Evolutionary conservation across 331 rosid genomes (phyloP).

Genomic region (Pyracantha coccinea): DNA sequence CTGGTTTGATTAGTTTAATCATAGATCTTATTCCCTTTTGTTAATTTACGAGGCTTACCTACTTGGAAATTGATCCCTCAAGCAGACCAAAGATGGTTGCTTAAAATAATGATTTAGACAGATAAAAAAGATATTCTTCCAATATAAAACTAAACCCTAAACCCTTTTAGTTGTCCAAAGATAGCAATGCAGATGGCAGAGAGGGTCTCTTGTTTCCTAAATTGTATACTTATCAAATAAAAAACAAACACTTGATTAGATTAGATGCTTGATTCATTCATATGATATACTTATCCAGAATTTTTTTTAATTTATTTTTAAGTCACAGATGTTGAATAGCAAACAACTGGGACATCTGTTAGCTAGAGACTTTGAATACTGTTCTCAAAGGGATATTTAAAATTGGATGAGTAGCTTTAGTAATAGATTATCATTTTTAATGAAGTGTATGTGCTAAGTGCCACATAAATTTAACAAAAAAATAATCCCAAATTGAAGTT

Average conservation of each 20-base stretch:
- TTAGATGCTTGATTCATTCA: background rate
- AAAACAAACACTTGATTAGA: background rate
- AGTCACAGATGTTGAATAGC: background rate
- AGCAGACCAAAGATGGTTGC: background rate
- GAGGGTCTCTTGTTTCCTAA: background rate
- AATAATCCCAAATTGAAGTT: background rate
- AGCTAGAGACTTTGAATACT: background rate
- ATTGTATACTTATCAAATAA: background rate
- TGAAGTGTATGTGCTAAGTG: background rate
- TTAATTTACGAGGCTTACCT: background rate
- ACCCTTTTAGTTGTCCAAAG: conserved; percentile 3
- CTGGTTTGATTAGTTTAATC: background rate
- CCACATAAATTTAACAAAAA: background rate
- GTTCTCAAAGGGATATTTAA: background rate
- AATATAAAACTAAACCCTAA: background rate
- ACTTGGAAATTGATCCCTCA: conserved; percentile 25
- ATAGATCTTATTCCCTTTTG: background rate
- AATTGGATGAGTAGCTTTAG: background rate
- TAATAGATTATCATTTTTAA: background rate
- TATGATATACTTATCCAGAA: background rate
- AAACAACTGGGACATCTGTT: too few relatives aligned
- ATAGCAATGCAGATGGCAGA: conserved; percentile 6
- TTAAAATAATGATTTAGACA: conserved; percentile 4
- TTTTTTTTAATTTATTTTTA: background rate
- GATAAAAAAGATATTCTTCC: background rate